Evolutionary conservation across 2,329 filamentous ascomycete species (phyloP).

Genomic region (Sarocladium kiliense): DNA sequence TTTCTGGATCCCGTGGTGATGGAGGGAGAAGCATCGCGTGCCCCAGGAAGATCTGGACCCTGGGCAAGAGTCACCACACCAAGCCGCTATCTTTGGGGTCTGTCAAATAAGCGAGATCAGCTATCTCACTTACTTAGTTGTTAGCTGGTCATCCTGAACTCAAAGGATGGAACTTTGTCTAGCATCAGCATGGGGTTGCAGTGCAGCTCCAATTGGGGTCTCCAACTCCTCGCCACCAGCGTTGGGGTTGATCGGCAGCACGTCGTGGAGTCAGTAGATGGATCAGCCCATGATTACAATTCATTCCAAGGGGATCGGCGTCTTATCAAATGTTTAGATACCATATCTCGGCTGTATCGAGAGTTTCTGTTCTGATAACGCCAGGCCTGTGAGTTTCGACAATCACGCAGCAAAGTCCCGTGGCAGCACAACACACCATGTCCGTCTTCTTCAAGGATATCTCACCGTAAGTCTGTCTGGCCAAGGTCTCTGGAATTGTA

Average conservation of each 20-base stretch:
- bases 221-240: constrained; percentile 3
- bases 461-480: constrained; percentile 20
- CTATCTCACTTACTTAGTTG: background rate
- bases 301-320: background rate
- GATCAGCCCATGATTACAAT: background rate
- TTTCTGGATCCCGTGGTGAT: too few relatives aligned
- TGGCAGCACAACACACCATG: constrained; percentile 18
- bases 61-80: background rate
- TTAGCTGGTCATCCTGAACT: too few relatives aligned
- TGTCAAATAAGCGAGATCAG: background rate
- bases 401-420: background rate
- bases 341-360: background rate
- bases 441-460: constrained; percentile 35
- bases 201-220: background rate
- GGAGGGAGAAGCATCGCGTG: too few relatives aligned
- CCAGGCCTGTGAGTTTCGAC: background rate
- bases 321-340: background rate
- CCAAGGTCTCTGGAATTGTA: too few relatives aligned
- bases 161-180: background rate
- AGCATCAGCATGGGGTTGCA: background rate
- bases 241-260: background rate
- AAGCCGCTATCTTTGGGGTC: background rate
- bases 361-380: background rate
- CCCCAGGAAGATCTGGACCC: background rate
- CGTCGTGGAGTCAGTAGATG: background rate